phyloP scores from a whole-genome alignment of 1,284 basidiomycete species.

The Singerocomus inundabilis region DNA sequence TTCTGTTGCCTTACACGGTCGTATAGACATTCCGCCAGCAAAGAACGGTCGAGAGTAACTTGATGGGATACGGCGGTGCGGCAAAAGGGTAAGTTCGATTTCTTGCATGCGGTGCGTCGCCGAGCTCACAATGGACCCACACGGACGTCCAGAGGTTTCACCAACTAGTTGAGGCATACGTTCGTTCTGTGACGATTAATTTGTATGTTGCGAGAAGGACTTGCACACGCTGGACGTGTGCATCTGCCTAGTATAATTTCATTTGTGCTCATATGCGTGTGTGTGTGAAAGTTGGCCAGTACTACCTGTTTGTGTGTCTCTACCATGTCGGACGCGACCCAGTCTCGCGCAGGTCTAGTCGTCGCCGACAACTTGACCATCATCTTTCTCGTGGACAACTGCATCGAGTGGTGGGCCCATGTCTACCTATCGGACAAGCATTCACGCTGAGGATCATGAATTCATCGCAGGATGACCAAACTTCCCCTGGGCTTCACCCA shows the following conservation, averaged over 20 bases:
- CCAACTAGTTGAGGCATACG: not conserved
- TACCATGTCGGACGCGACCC: slow-evolving; percentile 11
- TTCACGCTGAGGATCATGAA: not conserved
- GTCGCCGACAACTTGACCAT: slow-evolving; percentile 53
- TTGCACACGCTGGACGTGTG: slow-evolving; percentile 11
- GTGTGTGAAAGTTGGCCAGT: no score
- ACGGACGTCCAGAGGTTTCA: not conserved
- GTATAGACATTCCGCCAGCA: slow-evolving; percentile 69
- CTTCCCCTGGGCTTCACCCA: slow-evolving; percentile 75
- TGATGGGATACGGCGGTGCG: slow-evolving; percentile 60
- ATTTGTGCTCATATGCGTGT: not conserved
- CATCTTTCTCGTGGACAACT: slow-evolving; percentile 75
- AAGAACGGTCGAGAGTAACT: slow-evolving; percentile 62
- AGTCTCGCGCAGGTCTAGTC: slow-evolving; percentile 21
- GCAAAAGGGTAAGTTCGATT: slow-evolving; percentile 15
- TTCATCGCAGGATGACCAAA: slow-evolving; percentile 61
- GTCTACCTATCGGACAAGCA: not conserved
- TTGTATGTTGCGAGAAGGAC: not conserved
- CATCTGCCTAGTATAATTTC: not conserved
- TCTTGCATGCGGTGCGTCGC: no score
- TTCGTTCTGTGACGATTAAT: slow-evolving; percentile 12
- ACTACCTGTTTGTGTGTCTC: not conserved
- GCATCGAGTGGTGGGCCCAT: slow-evolving; percentile 63
- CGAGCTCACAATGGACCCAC: not conserved
- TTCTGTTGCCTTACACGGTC: not conserved